These are phyloP conservation scores for Rhizopogon vesiculosus DNA, from an alignment of 768 basidiomycete species.

Conservation along the genomic window DNA sequence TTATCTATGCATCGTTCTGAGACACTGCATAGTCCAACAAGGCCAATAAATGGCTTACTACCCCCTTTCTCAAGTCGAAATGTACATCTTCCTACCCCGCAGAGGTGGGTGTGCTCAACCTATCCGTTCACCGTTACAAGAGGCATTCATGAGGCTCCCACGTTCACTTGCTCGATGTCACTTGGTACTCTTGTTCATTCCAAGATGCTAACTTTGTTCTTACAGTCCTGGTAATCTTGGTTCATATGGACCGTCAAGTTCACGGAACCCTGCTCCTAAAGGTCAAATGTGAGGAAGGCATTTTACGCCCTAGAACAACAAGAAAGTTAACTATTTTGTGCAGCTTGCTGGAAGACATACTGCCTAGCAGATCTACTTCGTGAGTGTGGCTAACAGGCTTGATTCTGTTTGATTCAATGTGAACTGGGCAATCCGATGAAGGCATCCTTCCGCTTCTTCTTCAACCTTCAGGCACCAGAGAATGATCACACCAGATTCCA, in stretches of 20 bases:
- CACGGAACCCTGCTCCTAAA: conserved; percentile 6
- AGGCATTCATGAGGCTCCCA: not conserved
- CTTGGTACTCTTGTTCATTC: not conserved
- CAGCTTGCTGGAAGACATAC: not conserved
- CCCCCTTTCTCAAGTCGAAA: conserved; percentile 10
- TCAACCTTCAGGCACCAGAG: conserved; percentile 11
- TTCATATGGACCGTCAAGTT: conserved; percentile 22
- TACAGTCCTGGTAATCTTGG: conserved; percentile 30
- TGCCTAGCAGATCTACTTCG: conserved; percentile 17
- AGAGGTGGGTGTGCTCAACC: conserved; percentile 16
- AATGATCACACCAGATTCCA: conserved; percentile 29
- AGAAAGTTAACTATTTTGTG: not conserved
- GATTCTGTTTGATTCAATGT: conserved; percentile 2
- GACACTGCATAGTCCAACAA: not conserved
- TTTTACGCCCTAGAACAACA: not conserved
- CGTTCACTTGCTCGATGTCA: not conserved
- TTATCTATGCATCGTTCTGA: not conserved
- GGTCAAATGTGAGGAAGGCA: conserved; percentile 14
- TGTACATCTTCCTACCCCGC: conserved; percentile 26
- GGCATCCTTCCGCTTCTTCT: conserved; percentile 14
- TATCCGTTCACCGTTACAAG: not conserved
- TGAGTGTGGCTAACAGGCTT: conserved; percentile 10
- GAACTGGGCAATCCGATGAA: conserved; percentile 1
- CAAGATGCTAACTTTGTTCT: conserved; percentile 6
- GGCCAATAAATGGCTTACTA: not conserved